These are phyloP conservation scores for Saccharomycopsis hybrid DNA, from an alignment of 1,139 yeast genomes.

Conservation along the genomic window DNA sequence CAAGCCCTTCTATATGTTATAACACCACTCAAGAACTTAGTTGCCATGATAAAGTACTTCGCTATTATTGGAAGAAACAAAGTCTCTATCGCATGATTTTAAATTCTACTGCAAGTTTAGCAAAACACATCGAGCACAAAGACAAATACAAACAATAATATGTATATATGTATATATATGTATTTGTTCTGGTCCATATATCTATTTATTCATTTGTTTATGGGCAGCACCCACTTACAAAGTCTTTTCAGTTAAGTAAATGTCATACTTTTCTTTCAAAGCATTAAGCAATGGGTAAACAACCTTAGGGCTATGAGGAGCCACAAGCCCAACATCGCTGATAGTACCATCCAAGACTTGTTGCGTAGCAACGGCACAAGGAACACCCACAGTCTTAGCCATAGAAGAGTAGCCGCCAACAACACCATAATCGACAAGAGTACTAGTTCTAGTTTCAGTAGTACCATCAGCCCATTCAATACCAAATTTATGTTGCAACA, in stretches of 20 bases:
- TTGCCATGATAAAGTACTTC: too few relatives aligned
- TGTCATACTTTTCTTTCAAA: slow-evolving; percentile 83
- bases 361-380: slow-evolving; percentile 93
- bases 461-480: slow-evolving; percentile 94
- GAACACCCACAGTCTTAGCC: slow-evolving; percentile 98
- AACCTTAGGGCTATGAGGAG: slow-evolving; percentile 88
- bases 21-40: too few relatives aligned
- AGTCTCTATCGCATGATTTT: too few relatives aligned
- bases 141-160: too few relatives aligned
- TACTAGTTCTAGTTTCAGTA: slow-evolving; percentile 87
- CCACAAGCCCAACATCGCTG: slow-evolving; percentile 64
- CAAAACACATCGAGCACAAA: too few relatives aligned
- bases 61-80: too few relatives aligned
- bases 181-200: too few relatives aligned
- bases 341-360: slow-evolving; percentile 82
- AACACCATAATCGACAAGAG: slow-evolving; percentile 90
- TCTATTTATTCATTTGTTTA: too few relatives aligned
- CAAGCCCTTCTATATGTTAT: too few relatives aligned
- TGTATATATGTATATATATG: too few relatives aligned
- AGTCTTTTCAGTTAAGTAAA: slow-evolving; percentile 84
- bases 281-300: slow-evolving; percentile 88
- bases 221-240: slow-evolving; percentile 12
- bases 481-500: slow-evolving; percentile 95
- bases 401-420: slow-evolving; percentile 94
- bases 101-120: too few relatives aligned